Evolutionary conservation across 1,284 basidiomycete genomes (phyloP).

Genomic region (Apiotrichum veenhuisii): DNA sequence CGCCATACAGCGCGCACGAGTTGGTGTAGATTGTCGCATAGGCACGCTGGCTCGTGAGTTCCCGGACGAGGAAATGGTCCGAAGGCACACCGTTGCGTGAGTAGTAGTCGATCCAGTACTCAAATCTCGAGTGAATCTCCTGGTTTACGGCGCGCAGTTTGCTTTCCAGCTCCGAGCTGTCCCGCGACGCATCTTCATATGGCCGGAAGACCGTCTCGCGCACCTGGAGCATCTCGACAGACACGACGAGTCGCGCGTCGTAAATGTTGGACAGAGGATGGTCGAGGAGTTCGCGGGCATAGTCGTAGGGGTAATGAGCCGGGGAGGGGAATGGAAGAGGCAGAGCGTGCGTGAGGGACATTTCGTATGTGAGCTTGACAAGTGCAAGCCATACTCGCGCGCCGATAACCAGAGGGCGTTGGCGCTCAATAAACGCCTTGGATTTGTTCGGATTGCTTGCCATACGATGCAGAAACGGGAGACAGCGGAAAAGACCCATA

Average conservation of each 20-base stretch:
- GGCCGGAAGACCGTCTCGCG: constrained; percentile 3
- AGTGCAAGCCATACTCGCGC: constrained; percentile 28
- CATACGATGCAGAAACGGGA: constrained; percentile 21
- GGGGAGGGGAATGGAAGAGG: constrained; percentile 10
- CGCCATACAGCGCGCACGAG: constrained; percentile 5
- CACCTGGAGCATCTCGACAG: constrained; percentile 20
- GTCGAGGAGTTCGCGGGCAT: constrained; percentile 23
- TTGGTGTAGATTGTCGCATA: constrained; percentile 10
- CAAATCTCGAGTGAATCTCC: constrained; percentile 1
- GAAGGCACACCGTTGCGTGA: constrained; percentile 1
- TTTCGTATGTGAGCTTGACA: constrained; percentile 11
- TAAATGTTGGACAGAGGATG: constrained; percentile 23
- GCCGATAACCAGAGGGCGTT: constrained; percentile 15
- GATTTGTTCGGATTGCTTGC: constrained; percentile 4
- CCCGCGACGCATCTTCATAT: background rate
- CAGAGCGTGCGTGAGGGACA: constrained; percentile 28
- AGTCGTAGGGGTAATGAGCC: constrained; percentile 11
- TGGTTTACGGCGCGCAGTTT: constrained; percentile 5
- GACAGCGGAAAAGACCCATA: constrained; percentile 30
- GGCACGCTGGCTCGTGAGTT: constrained; percentile 7
- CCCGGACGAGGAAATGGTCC: constrained; percentile 19
- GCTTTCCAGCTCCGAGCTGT: background rate
- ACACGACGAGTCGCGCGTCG: constrained; percentile 27
- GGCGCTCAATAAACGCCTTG: background rate
- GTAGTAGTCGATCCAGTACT: constrained; percentile 15